A percentile compares a stretch with the other conserved stretches of the same genome.
Evolutionary conservation across 2,329 filamentous ascomycete species (phyloP).

Genomic region (Akanthomyces muscarius): DNA sequence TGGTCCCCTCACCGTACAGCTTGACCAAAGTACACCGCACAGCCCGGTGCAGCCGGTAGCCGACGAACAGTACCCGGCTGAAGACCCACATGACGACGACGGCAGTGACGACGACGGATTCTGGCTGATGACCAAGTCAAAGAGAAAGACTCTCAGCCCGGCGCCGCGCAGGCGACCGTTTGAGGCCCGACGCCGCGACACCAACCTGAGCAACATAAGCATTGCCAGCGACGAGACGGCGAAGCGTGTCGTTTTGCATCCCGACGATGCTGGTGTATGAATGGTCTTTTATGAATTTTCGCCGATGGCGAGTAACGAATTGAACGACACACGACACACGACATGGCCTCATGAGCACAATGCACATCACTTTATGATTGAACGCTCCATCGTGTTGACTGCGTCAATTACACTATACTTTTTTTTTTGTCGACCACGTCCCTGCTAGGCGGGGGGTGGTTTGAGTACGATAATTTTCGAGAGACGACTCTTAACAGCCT

Average conservation of each 20-base stretch:
- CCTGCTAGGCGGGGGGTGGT: not conserved
- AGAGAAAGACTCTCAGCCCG: slow-evolving; percentile 37
- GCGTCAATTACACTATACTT: not conserved
- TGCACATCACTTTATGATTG: not conserved
- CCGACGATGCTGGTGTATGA: slow-evolving; percentile 25
- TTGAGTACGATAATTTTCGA: slow-evolving; percentile 4
- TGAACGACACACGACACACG: slow-evolving; percentile 11
- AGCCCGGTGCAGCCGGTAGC: slow-evolving; percentile 15
- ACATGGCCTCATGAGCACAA: slow-evolving; percentile 11
- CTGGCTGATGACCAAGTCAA: slow-evolving; percentile 50
- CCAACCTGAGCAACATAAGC: slow-evolving; percentile 57
- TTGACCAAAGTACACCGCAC: slow-evolving; percentile 21
- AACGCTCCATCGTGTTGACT: not conserved
- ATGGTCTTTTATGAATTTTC: slow-evolving; percentile 2
- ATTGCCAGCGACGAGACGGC: slow-evolving; percentile 61
- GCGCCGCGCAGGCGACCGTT: slow-evolving; percentile 27
- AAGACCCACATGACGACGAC: slow-evolving; percentile 45
- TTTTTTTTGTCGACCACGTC: not conserved
- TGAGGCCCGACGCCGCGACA: slow-evolving; percentile 49
- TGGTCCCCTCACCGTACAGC: slow-evolving; percentile 29
- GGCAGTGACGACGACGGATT: slow-evolving; percentile 55
- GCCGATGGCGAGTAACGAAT: not conserved
- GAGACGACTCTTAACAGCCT: not conserved
- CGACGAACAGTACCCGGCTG: slow-evolving; percentile 17
- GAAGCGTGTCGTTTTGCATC: slow-evolving; percentile 48